phyloP scores from a whole-genome alignment of 2,329 filamentous ascomycete species.

The Pestalotiopsis sp. region DNA sequence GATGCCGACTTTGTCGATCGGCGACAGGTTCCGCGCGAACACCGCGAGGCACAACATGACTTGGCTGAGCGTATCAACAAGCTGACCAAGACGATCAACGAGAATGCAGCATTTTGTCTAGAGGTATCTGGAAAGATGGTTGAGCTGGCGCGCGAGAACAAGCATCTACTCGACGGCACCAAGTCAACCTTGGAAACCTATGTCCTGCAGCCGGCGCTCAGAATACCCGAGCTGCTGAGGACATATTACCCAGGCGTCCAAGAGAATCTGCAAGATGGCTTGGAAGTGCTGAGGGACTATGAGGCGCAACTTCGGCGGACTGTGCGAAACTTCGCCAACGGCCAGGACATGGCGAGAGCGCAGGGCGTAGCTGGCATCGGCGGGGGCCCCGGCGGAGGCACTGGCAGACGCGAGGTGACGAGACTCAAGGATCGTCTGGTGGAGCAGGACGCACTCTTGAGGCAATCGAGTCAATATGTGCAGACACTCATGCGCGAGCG shows the following conservation, averaged over 20 bases:
- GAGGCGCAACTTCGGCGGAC: conserved; percentile 16
- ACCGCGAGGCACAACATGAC: conserved; percentile 16
- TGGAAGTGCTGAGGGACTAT: conserved; percentile 15
- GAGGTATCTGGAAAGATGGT: conserved; percentile 18
- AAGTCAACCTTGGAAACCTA: conserved; percentile 16
- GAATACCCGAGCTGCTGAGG: conserved; percentile 11
- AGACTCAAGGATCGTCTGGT: conserved; percentile 21
- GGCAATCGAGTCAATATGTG: conserved; percentile 17
- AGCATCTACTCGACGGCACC: conserved; percentile 15
- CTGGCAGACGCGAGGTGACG: conserved; percentile 12
- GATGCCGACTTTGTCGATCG: conserved; percentile 15
- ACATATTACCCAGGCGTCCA: conserved; percentile 17
- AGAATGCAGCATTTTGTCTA: conserved; percentile 16
- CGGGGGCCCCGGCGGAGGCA: not conserved
- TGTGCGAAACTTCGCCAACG: conserved; percentile 14
- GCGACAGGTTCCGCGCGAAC: conserved; percentile 10
- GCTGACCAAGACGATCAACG: conserved; percentile 15
- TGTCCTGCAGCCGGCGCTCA: conserved; percentile 17
- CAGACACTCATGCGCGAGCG: conserved; percentile 19
- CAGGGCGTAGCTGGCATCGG: conserved; percentile 5
- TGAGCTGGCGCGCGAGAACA: conserved; percentile 19
- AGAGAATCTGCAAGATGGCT: conserved; percentile 12
- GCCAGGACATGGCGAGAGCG: conserved; percentile 14
- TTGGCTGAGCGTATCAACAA: conserved; percentile 18
- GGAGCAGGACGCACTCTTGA: conserved; percentile 21